Evolutionary conservation across 1,284 basidiomycete genomes (phyloP), one percentile per base, ranked within the genome.

Genomic region (Lentinula novae-zelandiae): DNA sequence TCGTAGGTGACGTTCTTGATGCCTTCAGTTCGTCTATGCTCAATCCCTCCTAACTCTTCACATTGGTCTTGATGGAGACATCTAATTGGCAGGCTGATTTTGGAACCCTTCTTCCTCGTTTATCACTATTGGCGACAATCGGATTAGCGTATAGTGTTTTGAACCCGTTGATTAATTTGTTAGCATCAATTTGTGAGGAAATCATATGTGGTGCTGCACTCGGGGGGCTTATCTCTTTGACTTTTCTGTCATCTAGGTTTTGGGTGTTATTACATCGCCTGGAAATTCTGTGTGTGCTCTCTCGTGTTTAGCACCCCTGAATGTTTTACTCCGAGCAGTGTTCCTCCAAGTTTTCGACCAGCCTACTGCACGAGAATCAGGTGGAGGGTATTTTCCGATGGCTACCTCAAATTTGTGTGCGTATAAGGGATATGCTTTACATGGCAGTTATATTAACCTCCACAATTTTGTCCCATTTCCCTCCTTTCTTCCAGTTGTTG

Each of bases 91-190:
- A 77, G 76, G 76, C 74, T n/a, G 76, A 73, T 73, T 71, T 84
- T 76, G 72, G 82, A 69, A 66, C 78, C 1, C 75, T 84, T 39
- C 75, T 88, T 53, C 84, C 85, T 67, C 73, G 78, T 64, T 73
- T 78, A 15, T 79, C 75, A 2, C 68, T 78, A 3, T 68, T 82
- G 22, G 79, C 77, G 58, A 83, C 78, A 53, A 81, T 81, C 69
- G 80, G 78, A 56, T 79, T 87, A 64, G 80, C 83, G 0, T 92
- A 92, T 74, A 86, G 84, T 64, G 80, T 92, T 55, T 81, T 92
- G 64, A 85, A 86, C 0, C 90, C 90, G 3, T 74, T 93, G 60
- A 83, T 92, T 69, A 90, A 87, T 70, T 80, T 88, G 5, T 81
- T 92, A 51, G 86, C 87, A 1, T 73, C 83, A 5, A 72, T 85